Percentiles rank a stretch among this genome's conserved stretches.
Evolutionary conservation across 306 rosid species (phyloP).

Genomic region (Astragalus glycyphyllos): DNA sequence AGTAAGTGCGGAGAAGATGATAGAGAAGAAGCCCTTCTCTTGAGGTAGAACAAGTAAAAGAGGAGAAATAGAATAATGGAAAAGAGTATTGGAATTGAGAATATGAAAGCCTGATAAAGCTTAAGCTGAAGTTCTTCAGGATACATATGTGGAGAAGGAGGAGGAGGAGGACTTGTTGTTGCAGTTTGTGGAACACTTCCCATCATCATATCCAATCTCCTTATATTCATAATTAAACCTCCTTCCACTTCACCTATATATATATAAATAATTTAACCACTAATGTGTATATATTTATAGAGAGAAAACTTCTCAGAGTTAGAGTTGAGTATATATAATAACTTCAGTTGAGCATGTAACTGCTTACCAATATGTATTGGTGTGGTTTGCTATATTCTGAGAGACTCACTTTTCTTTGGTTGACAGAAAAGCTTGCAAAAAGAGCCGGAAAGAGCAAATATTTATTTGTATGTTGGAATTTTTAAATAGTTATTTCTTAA

Average conservation of each 20-base stretch:
- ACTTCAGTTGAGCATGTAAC: too few species aligned
- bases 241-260: neutral
- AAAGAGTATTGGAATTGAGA: constrained; percentile 90
- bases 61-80: constrained; percentile 81
- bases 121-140: constrained; percentile 84
- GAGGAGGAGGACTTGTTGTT: constrained; percentile 46
- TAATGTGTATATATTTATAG: too few species aligned
- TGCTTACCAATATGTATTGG: too few species aligned
- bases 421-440: neutral
- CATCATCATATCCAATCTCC: constrained; percentile 41
- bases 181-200: constrained; percentile 54
- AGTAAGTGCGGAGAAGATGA: constrained; percentile 51
- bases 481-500: neutral
- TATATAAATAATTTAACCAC: too few species aligned
- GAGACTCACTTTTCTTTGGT: constrained; percentile 8
- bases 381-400: constrained; percentile 3
- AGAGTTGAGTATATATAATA: too few species aligned
- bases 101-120: constrained; percentile 93
- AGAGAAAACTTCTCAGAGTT: too few species aligned
- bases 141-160: constrained; percentile 69
- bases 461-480: neutral
- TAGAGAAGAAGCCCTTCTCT: constrained; percentile 65
- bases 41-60: constrained; percentile 87
- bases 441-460: neutral
- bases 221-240: constrained; percentile 14